Percentiles rank a stretch among this genome's conserved stretches.
Conservation (phyloP, 495 filamentous ascomycete genomes). For the Penicillium malachiteum region DNA sequence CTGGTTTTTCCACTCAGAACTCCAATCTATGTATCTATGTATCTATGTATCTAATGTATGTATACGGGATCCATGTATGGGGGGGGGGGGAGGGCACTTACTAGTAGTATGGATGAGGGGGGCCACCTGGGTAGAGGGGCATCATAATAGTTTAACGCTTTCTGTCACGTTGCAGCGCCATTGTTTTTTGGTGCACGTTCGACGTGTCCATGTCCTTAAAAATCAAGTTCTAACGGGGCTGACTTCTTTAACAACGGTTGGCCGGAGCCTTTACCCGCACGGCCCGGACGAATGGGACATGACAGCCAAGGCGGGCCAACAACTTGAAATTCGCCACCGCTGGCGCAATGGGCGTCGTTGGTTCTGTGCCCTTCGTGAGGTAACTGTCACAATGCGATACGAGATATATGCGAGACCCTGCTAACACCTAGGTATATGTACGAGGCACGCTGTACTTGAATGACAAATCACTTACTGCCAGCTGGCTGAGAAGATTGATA, state of each 20-base stretch:
- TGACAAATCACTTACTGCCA: no score
- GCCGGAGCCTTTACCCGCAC: slow-evolving; percentile 1
- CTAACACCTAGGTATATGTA: no score
- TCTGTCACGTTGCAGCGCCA: not conserved
- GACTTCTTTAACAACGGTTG: slow-evolving; percentile 1
- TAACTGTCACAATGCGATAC: not conserved
- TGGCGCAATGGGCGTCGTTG: not conserved
- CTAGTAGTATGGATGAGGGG: no score
- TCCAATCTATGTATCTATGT: no score
- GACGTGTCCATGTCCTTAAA: not conserved
- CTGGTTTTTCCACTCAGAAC: slow-evolving; percentile 8
- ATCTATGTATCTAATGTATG: no score
- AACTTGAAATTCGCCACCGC: slow-evolving; percentile 15
- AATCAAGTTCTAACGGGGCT: not conserved
- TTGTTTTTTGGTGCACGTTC: not conserved
- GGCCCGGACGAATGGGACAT: slow-evolving; percentile 2
- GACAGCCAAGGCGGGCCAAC: not conserved
- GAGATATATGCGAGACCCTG: no score
- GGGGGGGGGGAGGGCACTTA: no score
- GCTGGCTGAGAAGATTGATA: no score
- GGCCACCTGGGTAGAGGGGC: no score
- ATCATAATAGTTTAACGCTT: not conserved
- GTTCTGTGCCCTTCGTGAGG: not conserved
- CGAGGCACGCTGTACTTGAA: no score
- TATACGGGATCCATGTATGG: no score